Evolutionary conservation across 495 filamentous ascomycete species (phyloP).

Genomic region (Penicillium mononematosum): DNA sequence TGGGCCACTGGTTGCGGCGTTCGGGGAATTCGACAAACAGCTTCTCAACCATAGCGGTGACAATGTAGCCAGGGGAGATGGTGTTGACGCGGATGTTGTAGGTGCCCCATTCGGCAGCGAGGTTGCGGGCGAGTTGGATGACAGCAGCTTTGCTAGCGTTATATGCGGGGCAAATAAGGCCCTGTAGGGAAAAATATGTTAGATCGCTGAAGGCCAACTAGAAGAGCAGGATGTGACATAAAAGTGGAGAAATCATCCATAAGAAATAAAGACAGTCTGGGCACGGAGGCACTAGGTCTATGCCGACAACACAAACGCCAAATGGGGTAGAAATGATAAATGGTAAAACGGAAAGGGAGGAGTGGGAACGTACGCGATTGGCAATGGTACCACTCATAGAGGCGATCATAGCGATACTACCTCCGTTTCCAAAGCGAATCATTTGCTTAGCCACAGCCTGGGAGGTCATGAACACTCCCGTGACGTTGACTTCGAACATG

Average conservation of each 20-base stretch:
- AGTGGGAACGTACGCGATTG: slow-evolving; percentile 52
- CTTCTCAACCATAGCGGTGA: slow-evolving; percentile 84
- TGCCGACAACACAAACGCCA: background rate
- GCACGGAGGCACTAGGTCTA: background rate
- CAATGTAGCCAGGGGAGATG: slow-evolving; percentile 91
- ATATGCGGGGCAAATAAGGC: slow-evolving; percentile 75
- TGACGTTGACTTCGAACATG: slow-evolving; percentile 76
- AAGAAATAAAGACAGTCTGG: background rate
- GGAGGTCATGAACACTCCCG: slow-evolving; percentile 73
- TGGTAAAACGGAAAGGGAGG: slow-evolving; percentile 3
- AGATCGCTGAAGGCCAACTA: background rate
- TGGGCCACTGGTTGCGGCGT: slow-evolving; percentile 72
- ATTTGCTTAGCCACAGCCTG: slow-evolving; percentile 72
- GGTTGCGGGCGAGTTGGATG: slow-evolving; percentile 76
- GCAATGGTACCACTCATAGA: slow-evolving; percentile 73
- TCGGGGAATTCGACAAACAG: slow-evolving; percentile 76
- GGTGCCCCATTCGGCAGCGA: slow-evolving; percentile 84
- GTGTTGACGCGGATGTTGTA: slow-evolving; percentile 93
- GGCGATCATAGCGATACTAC: slow-evolving; percentile 72
- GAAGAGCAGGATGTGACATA: background rate
- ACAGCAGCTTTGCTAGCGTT: slow-evolving; percentile 90
- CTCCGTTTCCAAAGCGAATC: slow-evolving; percentile 67
- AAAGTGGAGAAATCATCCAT: background rate
- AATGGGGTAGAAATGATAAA: background rate
- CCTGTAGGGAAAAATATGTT: slow-evolving; percentile 40